Base-by-base conservation (phyloP, 2,329 filamentous ascomycete genomes). In the Trichoderma polysporum region DNA sequence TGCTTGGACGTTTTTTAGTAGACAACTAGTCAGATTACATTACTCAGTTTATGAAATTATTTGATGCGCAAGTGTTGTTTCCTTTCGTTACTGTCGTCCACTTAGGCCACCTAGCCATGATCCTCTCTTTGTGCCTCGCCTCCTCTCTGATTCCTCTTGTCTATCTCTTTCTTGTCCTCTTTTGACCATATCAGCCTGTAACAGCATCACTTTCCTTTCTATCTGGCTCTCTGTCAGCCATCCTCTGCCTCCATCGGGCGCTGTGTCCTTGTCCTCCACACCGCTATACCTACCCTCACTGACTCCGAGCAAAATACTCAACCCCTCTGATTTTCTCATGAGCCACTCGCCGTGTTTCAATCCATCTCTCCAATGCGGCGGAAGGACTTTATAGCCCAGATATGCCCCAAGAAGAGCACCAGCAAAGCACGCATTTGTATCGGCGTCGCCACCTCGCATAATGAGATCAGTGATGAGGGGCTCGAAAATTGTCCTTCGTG, bases 371-470 rank as follows among this genome's bases (percentile, higher is more conserved):
- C 84, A 86, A 68, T 84, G 80, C 0, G 76, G 70, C 0, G 84
- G 83, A 4, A 86, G 73, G 1, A 74, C 74, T 47, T 76, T 78
- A 71, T 82, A 83, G 15, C 84, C 84, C 1, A 85, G 70, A 47
- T 80, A 81, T 0, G 78, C 79, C 0, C 84, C 84, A 0, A 86
- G 69, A 0, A 86, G 73, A 0, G 83, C 82, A 0, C 83, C 84
- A 0, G 83, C 83, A 62, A 82, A 83, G 52, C 82, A 84, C 7
- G 82, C 83, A 67, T 86, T 86, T 0, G 84, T 86, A 68, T 86
- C 84, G 3, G 84, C 82, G 68, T 86, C 84, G 0, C 84, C 84
- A 2, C 82, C 84, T 39, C 80, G 76, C 81, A 85, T 83, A 39
- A 82, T 79, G 15, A 86, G 76, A 7, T 81, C 76, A 0, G 80